These are phyloP conservation scores for Arabidopsis hybrid DNA, from an alignment of 441 rosid species.

Conservation along the genomic window DNA sequence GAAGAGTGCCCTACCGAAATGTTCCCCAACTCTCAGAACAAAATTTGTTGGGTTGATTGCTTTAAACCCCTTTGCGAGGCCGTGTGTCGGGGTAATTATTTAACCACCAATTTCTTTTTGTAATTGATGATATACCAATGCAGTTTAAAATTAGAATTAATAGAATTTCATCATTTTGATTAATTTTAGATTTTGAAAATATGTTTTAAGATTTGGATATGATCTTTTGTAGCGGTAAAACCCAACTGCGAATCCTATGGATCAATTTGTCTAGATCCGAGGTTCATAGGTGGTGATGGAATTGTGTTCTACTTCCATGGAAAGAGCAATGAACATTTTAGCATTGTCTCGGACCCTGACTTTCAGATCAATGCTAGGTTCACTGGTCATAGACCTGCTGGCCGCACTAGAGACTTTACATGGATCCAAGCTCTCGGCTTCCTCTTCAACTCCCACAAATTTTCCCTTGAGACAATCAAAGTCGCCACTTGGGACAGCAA, in stretches of 20 bases:
- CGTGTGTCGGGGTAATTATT: neutral
- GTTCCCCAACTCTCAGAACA: neutral
- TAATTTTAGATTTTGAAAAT: neutral
- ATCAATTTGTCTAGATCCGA: conserved; percentile 45
- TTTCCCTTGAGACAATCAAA: conserved; percentile 67
- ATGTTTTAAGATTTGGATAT: no score
- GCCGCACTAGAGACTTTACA: conserved; percentile 71
- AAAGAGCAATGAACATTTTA: conserved; percentile 50
- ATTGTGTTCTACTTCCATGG: conserved; percentile 63
- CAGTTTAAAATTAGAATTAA: neutral
- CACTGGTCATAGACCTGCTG: conserved; percentile 48
- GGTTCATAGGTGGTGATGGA: conserved; percentile 60
- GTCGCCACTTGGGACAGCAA: conserved; percentile 63
- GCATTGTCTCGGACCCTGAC: conserved; percentile 54
- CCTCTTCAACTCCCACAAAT: conserved; percentile 58
- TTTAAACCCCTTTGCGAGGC: conserved; percentile 8
- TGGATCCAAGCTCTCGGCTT: conserved; percentile 88
- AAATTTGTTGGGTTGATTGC: conserved; percentile 5
- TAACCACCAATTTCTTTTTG: no score
- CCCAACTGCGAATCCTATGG: conserved; percentile 17
- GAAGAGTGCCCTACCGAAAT: neutral
- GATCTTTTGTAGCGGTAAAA: conserved; percentile 4
- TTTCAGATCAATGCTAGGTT: conserved; percentile 58
- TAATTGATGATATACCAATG: neutral
- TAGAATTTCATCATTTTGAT: neutral